Percentiles rank a stretch among this genome's conserved stretches.
Conservation (phyloP, 148 eudicot genomes). For the Camellia sinensis region DNA sequence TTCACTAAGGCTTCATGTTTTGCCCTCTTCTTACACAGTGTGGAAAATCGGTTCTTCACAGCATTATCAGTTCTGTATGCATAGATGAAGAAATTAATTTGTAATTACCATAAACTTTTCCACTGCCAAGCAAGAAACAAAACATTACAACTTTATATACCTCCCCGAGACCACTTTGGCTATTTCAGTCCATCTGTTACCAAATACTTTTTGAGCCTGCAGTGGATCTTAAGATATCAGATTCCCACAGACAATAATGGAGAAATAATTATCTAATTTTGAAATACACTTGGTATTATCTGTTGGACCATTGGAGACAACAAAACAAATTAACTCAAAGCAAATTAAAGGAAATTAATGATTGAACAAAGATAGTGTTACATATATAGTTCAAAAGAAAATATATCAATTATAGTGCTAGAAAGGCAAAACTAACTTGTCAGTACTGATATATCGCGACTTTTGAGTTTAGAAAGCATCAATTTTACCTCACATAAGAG, state of each 20-base stretch:
- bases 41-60: slow-evolving; percentile 88
- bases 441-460: background rate
- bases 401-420: background rate
- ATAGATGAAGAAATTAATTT: slow-evolving; percentile 1
- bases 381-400: background rate
- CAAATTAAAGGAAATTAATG: background rate
- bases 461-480: background rate
- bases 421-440: background rate
- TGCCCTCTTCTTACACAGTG: slow-evolving; percentile 84
- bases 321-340: slow-evolving; percentile 13
- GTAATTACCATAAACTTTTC: background rate
- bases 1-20: slow-evolving; percentile 65
- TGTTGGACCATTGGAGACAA: background rate
- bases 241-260: background rate
- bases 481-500: slow-evolving; percentile 82
- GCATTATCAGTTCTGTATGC: slow-evolving; percentile 84
- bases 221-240: slow-evolving; percentile 23
- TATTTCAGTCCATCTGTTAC: slow-evolving; percentile 98
- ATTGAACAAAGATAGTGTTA: background rate
- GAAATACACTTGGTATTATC: background rate
- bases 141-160: slow-evolving; percentile 31
- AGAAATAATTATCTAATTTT: background rate
- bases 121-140: background rate
- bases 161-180: slow-evolving; percentile 98
- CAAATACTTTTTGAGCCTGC: slow-evolving; percentile 93